Evolutionary conservation across 2,329 filamentous ascomycete species (phyloP).

Genomic region (Colletotrichum trifolii): DNA sequence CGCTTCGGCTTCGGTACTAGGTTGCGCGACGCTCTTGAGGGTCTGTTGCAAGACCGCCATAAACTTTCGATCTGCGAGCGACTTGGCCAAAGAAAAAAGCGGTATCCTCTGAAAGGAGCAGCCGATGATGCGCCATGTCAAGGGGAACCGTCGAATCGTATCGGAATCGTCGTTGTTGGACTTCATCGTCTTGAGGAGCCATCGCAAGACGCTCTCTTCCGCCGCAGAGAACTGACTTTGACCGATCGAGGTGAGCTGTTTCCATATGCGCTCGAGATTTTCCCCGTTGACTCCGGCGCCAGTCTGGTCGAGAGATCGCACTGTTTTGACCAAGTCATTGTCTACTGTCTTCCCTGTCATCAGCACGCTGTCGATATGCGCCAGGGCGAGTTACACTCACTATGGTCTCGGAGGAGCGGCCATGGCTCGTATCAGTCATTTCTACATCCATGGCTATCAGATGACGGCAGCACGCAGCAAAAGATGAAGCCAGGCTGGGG

Average conservation of each 20-base stretch:
- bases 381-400: constrained; percentile 11
- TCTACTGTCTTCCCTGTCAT: constrained; percentile 38
- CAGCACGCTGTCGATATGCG: constrained; percentile 3
- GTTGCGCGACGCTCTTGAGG: constrained; percentile 65
- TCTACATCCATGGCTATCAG: constrained; percentile 31
- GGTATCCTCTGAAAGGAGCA: constrained; percentile 74
- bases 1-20: constrained; percentile 42
- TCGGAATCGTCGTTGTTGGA: constrained; percentile 56
- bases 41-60: constrained; percentile 73
- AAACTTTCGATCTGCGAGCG: constrained; percentile 77
- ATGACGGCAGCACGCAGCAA: background rate
- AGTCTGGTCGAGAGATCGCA: constrained; percentile 66
- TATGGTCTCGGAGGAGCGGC: constrained; percentile 15
- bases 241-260: constrained; percentile 54
- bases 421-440: constrained; percentile 24
- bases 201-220: constrained; percentile 69
- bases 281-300: constrained; percentile 56
- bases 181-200: constrained; percentile 72
- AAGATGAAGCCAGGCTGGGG: too few relatives aligned
- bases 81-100: constrained; percentile 74
- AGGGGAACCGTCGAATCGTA: constrained; percentile 64
- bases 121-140: constrained; percentile 71
- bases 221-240: constrained; percentile 60
- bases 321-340: constrained; percentile 60
- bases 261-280: constrained; percentile 63